Evolutionary conservation across 768 basidiomycete species (phyloP), one percentile per base, ranked within the genome.

Genomic region (Suillus clintonianus): DNA sequence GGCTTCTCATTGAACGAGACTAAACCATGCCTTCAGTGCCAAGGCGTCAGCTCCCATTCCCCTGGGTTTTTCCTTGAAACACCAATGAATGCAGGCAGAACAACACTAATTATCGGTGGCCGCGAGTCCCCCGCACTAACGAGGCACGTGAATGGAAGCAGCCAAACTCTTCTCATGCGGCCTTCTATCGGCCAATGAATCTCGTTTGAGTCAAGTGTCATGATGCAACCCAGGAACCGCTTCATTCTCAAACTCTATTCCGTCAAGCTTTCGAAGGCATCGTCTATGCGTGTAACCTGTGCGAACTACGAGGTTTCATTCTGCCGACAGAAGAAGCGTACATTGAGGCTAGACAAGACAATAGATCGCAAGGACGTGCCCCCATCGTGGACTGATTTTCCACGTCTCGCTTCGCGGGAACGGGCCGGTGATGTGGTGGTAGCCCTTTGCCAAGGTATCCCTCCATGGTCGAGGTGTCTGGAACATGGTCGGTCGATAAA

Each of bases 231-330:
- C 56, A 57, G 56, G 56, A 41, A 41, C 56, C 24, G 5, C 6
- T 27, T 19, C 27, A 57, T 57, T 57, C 24, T 13, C 56, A 57
- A 57, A 57, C 56, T 57, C 10, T 57, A 57, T 41, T 27, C 24
- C 15, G 54, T 41, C 56, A 57, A 57, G 27, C 56, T 57, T 41
- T 57, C 56, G 39, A 57, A 57, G 37, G 56, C 22, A 27, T 57
- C 39, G 2, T 39, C 24, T 1, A 19, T 41, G 22, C 24, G 10
- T 41, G 55, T 24, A 39, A 57, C 37, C 55, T 57, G 56, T 41
- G 39, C 56, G 39, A 57, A 57, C 39, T 41, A 27, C 8, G 10
- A 57, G 56, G 56, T 57, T 39, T 2, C 5, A 17, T 57, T 19
- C 17, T 57, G 7, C 8, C 37, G 56, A 57, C 37, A 41, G 39